Evolutionary conservation across 805 yeast genomes (phyloP).

Genomic region (Sugiyamaella smithiae): DNA sequence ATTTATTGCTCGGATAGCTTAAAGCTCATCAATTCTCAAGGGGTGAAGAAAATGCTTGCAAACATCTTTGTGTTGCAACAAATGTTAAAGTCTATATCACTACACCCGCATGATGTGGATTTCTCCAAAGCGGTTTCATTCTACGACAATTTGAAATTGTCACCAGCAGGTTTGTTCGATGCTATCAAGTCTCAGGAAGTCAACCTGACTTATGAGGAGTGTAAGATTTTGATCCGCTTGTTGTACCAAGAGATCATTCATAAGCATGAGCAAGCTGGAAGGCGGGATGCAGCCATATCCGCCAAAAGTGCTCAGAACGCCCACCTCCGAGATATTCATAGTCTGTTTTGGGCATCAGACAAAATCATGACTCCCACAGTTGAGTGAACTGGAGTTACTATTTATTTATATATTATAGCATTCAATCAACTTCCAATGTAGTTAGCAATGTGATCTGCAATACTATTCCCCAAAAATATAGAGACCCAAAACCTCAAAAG

Average conservation of each 20-base stretch:
- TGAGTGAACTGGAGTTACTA: background rate
- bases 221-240: slow-evolving; percentile 51
- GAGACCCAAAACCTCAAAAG: too few relatives aligned
- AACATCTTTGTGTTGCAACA: slow-evolving; percentile 69
- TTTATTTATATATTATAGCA: background rate
- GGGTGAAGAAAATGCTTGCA: slow-evolving; percentile 55
- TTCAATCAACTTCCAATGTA: too few relatives aligned
- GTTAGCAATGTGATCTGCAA: too few relatives aligned
- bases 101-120: slow-evolving; percentile 51
- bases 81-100: slow-evolving; percentile 57
- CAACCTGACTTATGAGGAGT: slow-evolving; percentile 45
- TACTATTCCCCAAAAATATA: too few relatives aligned
- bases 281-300: slow-evolving; percentile 24
- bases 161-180: slow-evolving; percentile 48
- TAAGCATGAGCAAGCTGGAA: slow-evolving; percentile 23
- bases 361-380: background rate
- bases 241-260: slow-evolving; percentile 42
- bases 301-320: slow-evolving; percentile 21
- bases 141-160: slow-evolving; percentile 53
- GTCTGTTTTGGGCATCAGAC: slow-evolving; percentile 24
- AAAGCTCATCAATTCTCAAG: slow-evolving; percentile 51
- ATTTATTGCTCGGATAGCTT: slow-evolving; percentile 53
- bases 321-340: slow-evolving; percentile 21
- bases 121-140: slow-evolving; percentile 53
- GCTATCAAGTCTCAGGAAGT: slow-evolving; percentile 36